Percentiles rank a stretch among this genome's conserved stretches.
phyloP scores from a whole-genome alignment of 2,329 filamentous ascomycete species.

The Cladobotryum mycophilum region DNA sequence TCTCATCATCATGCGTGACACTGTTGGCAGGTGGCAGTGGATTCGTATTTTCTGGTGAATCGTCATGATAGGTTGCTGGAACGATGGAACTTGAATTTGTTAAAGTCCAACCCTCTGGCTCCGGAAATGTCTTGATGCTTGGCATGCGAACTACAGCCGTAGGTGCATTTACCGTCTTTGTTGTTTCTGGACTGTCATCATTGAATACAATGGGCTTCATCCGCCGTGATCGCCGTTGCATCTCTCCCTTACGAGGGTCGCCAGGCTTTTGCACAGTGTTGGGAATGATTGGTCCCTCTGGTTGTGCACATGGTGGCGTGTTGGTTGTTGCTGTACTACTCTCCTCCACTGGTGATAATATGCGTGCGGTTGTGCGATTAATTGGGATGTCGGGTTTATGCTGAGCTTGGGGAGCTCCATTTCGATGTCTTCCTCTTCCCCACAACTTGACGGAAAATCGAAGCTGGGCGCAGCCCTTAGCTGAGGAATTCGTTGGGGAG shows the following conservation, averaged over 20 bases:
- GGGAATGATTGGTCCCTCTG: neutral
- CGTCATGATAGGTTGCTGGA: constrained; percentile 18
- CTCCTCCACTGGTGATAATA: neutral
- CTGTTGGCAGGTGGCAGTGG: too few relatives aligned
- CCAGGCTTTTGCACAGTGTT: neutral
- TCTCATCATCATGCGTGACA: too few relatives aligned
- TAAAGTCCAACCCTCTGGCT: constrained; percentile 20
- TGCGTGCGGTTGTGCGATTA: constrained; percentile 17
- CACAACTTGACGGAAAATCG: constrained; percentile 16
- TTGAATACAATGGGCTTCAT: constrained; percentile 22
- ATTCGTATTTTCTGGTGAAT: too few relatives aligned
- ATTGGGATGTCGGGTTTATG: constrained; percentile 15
- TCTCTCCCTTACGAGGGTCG: neutral
- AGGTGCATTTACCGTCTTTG: neutral
- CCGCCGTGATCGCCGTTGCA: constrained; percentile 14
- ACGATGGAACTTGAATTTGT: constrained; percentile 25
- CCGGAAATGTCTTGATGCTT: constrained; percentile 18
- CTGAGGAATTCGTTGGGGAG: neutral
- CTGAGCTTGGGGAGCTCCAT: constrained; percentile 25
- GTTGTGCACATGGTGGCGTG: constrained; percentile 29
- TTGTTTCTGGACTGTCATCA: constrained; percentile 15
- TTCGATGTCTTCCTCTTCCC: constrained; percentile 32
- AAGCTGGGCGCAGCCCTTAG: constrained; percentile 11
- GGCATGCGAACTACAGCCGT: constrained; percentile 16
- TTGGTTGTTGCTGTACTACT: constrained; percentile 2